Conservation (phyloP, 352 stramenopile species). For the Phytophthora tubulina region DNA sequence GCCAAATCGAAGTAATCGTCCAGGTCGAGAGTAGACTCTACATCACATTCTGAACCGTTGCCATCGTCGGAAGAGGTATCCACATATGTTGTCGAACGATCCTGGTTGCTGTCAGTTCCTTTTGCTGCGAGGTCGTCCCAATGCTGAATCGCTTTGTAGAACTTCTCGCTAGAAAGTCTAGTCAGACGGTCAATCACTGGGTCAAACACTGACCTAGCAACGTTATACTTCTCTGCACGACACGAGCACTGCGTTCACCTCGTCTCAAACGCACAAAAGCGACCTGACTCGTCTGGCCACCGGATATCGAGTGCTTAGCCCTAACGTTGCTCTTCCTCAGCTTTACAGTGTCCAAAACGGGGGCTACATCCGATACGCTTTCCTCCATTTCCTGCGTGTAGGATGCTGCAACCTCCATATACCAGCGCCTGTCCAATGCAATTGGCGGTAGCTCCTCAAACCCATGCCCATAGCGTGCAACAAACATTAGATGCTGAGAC, state of each 20-base stretch:
- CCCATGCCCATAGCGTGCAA: neutral
- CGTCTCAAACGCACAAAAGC: neutral
- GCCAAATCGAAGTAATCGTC: no score
- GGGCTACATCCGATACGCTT: neutral
- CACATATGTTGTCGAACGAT: no score
- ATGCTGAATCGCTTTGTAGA: neutral
- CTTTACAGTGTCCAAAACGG: neutral
- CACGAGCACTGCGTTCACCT: neutral
- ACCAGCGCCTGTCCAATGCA: neutral
- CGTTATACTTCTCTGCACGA: neutral
- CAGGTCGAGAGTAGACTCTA: no score
- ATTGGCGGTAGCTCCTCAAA: neutral
- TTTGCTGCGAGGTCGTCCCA: no score
- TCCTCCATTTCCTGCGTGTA: neutral
- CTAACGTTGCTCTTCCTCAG: conserved; percentile 1
- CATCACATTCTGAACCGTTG: no score
- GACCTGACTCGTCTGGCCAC: neutral
- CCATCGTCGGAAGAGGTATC: no score
- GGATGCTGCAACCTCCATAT: neutral
- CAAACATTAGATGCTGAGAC: neutral
- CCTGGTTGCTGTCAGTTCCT: no score
- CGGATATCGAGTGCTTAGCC: neutral
- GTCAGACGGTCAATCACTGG: no score
- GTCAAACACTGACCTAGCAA: no score
- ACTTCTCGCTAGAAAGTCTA: no score